phyloP scores from a whole-genome alignment of 371 early-diverging fungal species.

The Apophysomyces sp. region DNA sequence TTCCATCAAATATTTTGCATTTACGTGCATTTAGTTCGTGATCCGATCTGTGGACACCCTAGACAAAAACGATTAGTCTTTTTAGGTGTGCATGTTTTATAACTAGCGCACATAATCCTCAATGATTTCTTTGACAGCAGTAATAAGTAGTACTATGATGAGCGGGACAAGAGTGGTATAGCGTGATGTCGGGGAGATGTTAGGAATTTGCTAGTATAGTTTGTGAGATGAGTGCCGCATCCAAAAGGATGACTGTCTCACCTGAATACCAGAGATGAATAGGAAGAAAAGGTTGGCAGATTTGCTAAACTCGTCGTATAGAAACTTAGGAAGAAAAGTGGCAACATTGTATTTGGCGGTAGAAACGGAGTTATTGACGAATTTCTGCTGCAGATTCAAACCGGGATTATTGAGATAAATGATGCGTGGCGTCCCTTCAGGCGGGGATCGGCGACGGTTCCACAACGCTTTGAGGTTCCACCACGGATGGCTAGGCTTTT shows the following conservation, averaged over 20 bases:
- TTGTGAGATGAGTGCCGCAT: not conserved
- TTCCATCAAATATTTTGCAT: slow-evolving; percentile 66
- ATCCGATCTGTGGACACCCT: slow-evolving; percentile 71
- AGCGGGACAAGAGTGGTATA: slow-evolving; percentile 94
- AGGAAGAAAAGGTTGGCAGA: slow-evolving; percentile 96
- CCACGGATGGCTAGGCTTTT: not conserved
- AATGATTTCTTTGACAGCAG: slow-evolving; percentile 95
- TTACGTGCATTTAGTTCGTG: slow-evolving; percentile 72
- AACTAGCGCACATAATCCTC: slow-evolving; percentile 81
- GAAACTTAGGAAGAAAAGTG: slow-evolving; percentile 90
- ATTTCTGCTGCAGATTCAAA: slow-evolving; percentile 71
- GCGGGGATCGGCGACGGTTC: slow-evolving; percentile 1
- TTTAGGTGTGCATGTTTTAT: not conserved
- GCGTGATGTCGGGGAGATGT: slow-evolving; percentile 82
- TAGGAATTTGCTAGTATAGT: slow-evolving; percentile 69
- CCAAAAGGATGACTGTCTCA: slow-evolving; percentile 15
- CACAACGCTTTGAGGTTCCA: slow-evolving; percentile 2
- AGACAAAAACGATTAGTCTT: not conserved
- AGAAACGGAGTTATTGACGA: slow-evolving; percentile 77
- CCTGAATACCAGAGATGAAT: slow-evolving; percentile 83
- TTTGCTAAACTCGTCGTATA: slow-evolving; percentile 93
- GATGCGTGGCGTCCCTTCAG: slow-evolving; percentile 51
- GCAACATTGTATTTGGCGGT: slow-evolving; percentile 89
- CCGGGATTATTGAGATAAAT: slow-evolving; percentile 83
- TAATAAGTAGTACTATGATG: slow-evolving; percentile 83